A percentile compares a stretch with the other conserved stretches of the same genome.
phyloP scores from a whole-genome alignment of 805 yeast genomes.

The Cyberlindnera lachancei region DNA sequence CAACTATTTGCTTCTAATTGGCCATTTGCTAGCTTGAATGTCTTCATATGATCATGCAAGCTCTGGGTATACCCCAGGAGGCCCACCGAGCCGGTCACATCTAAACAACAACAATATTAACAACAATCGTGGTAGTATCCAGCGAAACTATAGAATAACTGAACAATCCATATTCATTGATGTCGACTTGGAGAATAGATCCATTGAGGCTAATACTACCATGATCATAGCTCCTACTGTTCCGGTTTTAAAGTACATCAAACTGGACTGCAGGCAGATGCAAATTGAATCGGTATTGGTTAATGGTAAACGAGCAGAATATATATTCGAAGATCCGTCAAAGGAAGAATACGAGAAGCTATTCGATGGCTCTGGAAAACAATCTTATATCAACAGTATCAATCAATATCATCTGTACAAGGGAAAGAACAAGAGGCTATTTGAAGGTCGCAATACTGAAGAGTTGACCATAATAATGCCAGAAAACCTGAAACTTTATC shows the following conservation, averaged over 20 bases:
- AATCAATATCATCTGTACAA: slow-evolving; percentile 55
- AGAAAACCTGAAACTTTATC: slow-evolving; percentile 51
- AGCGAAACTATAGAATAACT: slow-evolving; percentile 53
- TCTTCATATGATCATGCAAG: slow-evolving; percentile 16
- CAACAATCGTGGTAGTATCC: slow-evolving; percentile 2
- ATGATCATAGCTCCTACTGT: slow-evolving; percentile 70
- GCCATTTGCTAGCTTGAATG: too few species aligned
- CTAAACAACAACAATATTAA: slow-evolving; percentile 13
- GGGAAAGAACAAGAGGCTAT: slow-evolving; percentile 44
- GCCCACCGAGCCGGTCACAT: slow-evolving; percentile 2
- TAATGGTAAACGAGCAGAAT: slow-evolving; percentile 52
- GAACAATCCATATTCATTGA: slow-evolving; percentile 81
- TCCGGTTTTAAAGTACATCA: slow-evolving; percentile 46
- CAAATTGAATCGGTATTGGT: slow-evolving; percentile 55
- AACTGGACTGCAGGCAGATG: slow-evolving; percentile 76
- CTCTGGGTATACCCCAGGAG: too few species aligned
- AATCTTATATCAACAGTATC: slow-evolving; percentile 15
- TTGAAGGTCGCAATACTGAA: slow-evolving; percentile 49
- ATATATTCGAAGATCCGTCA: slow-evolving; percentile 46
- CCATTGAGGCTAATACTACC: slow-evolving; percentile 70
- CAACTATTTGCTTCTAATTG: too few species aligned
- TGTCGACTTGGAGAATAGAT: slow-evolving; percentile 59
- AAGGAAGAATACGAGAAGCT: slow-evolving; percentile 30
- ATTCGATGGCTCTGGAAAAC: slow-evolving; percentile 15
- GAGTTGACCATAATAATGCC: slow-evolving; percentile 63